Percentiles rank a stretch among this genome's conserved stretches.
These are phyloP conservation scores for Xylaria sp. DNA, from an alignment of 2,329 filamentous ascomycete genomes.

Conservation along the genomic window DNA sequence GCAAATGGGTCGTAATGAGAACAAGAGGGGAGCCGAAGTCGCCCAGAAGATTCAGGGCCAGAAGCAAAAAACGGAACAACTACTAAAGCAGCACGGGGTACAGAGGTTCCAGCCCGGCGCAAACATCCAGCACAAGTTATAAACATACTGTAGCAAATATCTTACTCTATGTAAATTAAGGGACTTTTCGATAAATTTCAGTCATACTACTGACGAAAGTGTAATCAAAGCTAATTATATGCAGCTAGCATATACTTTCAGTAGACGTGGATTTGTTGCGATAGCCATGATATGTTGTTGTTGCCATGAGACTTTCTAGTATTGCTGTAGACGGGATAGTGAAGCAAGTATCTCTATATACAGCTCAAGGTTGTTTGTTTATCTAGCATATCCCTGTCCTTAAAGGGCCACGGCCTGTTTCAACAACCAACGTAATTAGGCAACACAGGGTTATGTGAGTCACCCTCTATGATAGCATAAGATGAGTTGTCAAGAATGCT, in stretches of 20 bases:
- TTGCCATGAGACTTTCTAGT: not conserved
- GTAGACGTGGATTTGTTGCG: not conserved
- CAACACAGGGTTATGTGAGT: conserved; percentile 49
- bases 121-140: conserved; percentile 63
- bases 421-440: conserved; percentile 46
- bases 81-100: conserved; percentile 70
- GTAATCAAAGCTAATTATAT: not conserved
- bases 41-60: conserved; percentile 73
- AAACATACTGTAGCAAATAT: conserved; percentile 37
- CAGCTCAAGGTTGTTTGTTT: conserved; percentile 14
- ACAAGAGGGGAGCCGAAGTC: conserved; percentile 72
- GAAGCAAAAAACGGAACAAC: conserved; percentile 70
- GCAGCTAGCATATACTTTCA: not conserved
- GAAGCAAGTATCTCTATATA: not conserved
- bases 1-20: conserved; percentile 85
- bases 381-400: conserved; percentile 9
- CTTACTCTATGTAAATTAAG: conserved; percentile 25
- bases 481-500: conserved; percentile 40
- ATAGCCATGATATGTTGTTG: not conserved
- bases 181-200: conserved; percentile 12
- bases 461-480: conserved; percentile 44
- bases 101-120: conserved; percentile 62
- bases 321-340: not conserved
- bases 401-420: not conserved
- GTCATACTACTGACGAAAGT: not conserved